These are phyloP conservation scores for Pyrus hybrid DNA, from an alignment of 331 rosid species.

Conservation along the genomic window DNA sequence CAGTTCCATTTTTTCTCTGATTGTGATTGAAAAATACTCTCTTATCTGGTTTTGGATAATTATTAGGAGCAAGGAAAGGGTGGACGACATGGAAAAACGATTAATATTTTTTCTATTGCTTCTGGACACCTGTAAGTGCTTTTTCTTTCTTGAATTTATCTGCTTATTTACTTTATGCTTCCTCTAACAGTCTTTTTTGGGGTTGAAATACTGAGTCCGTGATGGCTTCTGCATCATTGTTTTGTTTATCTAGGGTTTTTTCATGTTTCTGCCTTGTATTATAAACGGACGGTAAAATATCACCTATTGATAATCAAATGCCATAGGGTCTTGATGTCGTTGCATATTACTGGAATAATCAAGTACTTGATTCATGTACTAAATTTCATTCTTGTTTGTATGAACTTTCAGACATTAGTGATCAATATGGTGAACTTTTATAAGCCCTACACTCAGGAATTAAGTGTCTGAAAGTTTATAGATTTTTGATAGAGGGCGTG, in stretches of 20 bases:
- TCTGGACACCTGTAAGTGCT: constrained; percentile 92
- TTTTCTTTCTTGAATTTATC: constrained; percentile 2
- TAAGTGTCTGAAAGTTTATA: too few relatives aligned
- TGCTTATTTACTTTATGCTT: neutral
- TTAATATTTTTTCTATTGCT: constrained; percentile 91
- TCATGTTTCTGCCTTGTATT: neutral
- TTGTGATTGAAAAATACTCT: neutral
- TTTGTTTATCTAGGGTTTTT: neutral
- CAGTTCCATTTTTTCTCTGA: neutral
- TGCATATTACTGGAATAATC: neutral
- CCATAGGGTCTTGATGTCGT: neutral
- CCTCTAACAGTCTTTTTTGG: neutral
- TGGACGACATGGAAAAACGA: constrained; percentile 74
- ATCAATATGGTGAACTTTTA: too few relatives aligned
- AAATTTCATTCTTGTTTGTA: too few relatives aligned
- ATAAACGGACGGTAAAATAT: neutral
- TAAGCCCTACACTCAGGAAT: too few relatives aligned
- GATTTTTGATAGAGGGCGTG: too few relatives aligned
- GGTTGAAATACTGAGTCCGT: neutral
- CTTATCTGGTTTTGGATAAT: neutral
- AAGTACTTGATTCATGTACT: too few relatives aligned
- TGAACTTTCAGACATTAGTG: too few relatives aligned
- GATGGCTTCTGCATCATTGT: neutral
- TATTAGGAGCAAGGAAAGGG: constrained; percentile 53
- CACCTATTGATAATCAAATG: neutral